These are phyloP conservation scores for Otatea glauca DNA, from an alignment of 176 grass and related monocot species.

Conservation along the genomic window DNA sequence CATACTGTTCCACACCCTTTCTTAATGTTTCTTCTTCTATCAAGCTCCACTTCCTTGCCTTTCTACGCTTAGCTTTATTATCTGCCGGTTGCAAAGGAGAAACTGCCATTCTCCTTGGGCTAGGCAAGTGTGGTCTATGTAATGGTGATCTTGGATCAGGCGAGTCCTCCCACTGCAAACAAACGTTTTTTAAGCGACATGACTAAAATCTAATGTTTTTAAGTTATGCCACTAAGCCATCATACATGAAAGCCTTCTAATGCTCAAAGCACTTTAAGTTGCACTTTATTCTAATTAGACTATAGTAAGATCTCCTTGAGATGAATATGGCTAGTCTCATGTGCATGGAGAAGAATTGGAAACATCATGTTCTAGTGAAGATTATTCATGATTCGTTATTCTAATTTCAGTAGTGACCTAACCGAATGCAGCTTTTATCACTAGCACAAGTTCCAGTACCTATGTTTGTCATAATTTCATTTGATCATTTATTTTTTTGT, in stretches of 20 bases:
- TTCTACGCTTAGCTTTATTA: constrained; percentile 64
- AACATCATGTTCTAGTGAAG: constrained; percentile 4
- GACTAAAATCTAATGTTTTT: constrained; percentile 22
- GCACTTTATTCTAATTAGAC: neutral
- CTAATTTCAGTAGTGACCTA: constrained; percentile 21
- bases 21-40: constrained; percentile 75
- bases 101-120: constrained; percentile 45
- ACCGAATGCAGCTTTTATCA: neutral
- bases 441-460: neutral
- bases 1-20: constrained; percentile 73
- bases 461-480: neutral
- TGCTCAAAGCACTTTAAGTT: neutral
- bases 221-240: constrained; percentile 2
- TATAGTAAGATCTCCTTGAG: too few relatives aligned
- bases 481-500: neutral
- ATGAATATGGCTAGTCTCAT: neutral
- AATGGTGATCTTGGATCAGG: constrained; percentile 29
- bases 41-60: constrained; percentile 55
- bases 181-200: constrained; percentile 21
- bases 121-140: constrained; percentile 50
- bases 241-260: constrained; percentile 14
- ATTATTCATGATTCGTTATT: neutral
- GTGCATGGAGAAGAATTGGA: neutral
- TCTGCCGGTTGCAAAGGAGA: constrained; percentile 54
- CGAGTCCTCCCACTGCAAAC: constrained; percentile 64